Evolutionary conservation across 495 filamentous ascomycete species (phyloP), one percentile per base, ranked within the genome.

Genomic region (Acidiella bohemica): DNA sequence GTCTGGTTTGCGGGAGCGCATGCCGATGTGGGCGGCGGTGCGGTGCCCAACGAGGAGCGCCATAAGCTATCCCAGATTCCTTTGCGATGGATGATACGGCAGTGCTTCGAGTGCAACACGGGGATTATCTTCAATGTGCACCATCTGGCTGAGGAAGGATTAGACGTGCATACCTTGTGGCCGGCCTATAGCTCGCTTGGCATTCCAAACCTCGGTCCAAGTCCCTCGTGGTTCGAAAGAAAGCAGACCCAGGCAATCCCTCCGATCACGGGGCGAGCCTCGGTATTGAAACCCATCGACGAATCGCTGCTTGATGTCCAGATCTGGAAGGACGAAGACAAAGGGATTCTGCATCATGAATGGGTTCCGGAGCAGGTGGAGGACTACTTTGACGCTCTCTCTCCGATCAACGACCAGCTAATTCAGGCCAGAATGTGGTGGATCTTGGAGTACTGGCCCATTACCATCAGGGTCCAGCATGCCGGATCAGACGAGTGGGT

Each of bases 21-120:
- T 39, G 47, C 49, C 8, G 60, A 63, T 38, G 51, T 61, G 16
- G 59, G 60, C 10, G 59, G 60, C 14, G 60, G 60, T 43, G 52
- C 52, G 0, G 52, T 55, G 7, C 13, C 37, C 2, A 55, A 55
- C 49, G 47, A 54, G 14, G 58, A 56, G 36, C 60, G 62, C 40
- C 67, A 65, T 25, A 63, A 70, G 42, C 66, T 72, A 17, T 65
- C n/a, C n/a, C n/a, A n/a, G n/a, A n/a, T n/a, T n/a, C 66, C 60
- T 1, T 54, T 64, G 0, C 59, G 60, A 10, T 64, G 59, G 60
- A 64, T 64, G 59, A 39, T 62, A 12, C 53, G 59, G 0, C 59
- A 64, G 29, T 56, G 53, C 41, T 64, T 64, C 47, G 55, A 58
- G 36, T 64, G 60, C 43, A 40, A 62, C 29, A 62, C 58, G 1